Evolutionary conservation across 768 basidiomycete genomes (phyloP).

Genomic region (Gautieria morchelliformis): DNA sequence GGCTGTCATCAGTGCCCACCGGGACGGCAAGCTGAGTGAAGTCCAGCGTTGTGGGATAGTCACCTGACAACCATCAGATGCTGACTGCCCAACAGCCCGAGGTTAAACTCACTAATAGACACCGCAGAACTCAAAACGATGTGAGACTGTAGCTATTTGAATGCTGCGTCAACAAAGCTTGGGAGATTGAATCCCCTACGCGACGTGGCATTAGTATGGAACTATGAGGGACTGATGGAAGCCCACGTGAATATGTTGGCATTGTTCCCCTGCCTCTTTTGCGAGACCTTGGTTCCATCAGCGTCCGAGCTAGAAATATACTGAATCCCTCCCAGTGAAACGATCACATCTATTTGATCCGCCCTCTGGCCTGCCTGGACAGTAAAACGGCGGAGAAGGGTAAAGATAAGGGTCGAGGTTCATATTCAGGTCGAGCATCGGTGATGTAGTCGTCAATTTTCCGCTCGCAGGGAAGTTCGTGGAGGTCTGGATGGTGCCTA

Average conservation of each 20-base stretch:
- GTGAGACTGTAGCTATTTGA: conserved; percentile 54
- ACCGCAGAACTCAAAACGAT: conserved; percentile 46
- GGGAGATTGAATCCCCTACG: conserved; percentile 53
- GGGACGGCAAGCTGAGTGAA: conserved; percentile 49
- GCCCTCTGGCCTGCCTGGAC: conserved; percentile 52
- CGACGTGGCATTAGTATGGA: background rate
- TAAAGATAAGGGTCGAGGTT: conserved; percentile 66
- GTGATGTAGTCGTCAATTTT: conserved; percentile 46
- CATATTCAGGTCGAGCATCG: conserved; percentile 49
- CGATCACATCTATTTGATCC: conserved; percentile 55
- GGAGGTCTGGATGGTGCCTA: conserved; percentile 50
- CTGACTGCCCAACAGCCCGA: background rate
- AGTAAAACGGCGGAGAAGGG: conserved; percentile 57
- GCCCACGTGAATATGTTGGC: conserved; percentile 47
- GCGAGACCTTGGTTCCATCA: conserved; percentile 21
- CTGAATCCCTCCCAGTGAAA: conserved; percentile 54
- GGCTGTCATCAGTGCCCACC: conserved; percentile 48
- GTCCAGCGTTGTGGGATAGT: conserved; percentile 52
- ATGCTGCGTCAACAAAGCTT: conserved; percentile 53
- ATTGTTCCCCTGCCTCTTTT: conserved; percentile 22
- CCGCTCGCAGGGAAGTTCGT: conserved; percentile 44
- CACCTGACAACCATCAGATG: conserved; percentile 30
- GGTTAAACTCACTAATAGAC: conserved; percentile 37
- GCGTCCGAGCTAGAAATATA: conserved; percentile 33
- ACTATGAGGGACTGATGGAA: background rate